Evolutionary conservation across 768 basidiomycete species (phyloP).

Genomic region (Pulveroboletus sp.): DNA sequence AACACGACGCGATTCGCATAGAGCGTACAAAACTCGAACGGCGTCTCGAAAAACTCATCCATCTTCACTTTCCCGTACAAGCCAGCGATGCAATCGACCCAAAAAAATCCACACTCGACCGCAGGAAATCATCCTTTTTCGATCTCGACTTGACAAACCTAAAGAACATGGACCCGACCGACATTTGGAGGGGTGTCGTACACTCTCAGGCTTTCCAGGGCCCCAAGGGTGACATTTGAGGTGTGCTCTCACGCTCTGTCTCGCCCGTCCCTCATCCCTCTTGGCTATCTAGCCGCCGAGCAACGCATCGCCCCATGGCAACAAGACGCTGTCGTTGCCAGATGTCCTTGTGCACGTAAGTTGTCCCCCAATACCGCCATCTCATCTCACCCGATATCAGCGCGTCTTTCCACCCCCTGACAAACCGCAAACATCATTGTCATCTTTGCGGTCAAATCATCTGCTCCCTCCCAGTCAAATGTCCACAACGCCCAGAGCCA

Average conservation of each 20-base stretch:
- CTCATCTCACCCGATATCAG: conserved; percentile 29
- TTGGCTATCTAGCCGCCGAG: conserved; percentile 57
- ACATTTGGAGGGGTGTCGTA: conserved; percentile 66
- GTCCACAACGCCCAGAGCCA: conserved; percentile 57
- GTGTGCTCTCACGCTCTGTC: conserved; percentile 37
- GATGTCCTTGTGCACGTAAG: conserved; percentile 87
- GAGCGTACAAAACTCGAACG: conserved; percentile 85
- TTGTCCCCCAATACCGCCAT: conserved; percentile 6
- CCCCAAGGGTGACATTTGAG: conserved; percentile 64
- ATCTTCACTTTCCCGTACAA: conserved; percentile 57
- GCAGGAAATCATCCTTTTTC: conserved; percentile 67
- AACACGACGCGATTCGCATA: conserved; percentile 51
- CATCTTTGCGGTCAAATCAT: conserved; percentile 90
- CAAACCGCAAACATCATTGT: conserved; percentile 96
- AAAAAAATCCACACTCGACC: conserved; percentile 11
- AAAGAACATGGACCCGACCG: conserved; percentile 61
- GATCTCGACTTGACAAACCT: conserved; percentile 61
- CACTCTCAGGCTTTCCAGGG: conserved; percentile 41
- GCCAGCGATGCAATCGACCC: conserved; percentile 12
- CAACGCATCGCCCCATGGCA: conserved; percentile 96
- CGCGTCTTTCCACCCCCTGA: conserved; percentile 80
- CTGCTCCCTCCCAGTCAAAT: conserved; percentile 82
- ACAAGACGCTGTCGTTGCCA: conserved; percentile 69
- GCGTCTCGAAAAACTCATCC: conserved; percentile 83
- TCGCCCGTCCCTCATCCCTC: conserved; percentile 1